Evolutionary conservation across 2,329 filamentous ascomycete species (phyloP).

Genomic region (Myriosclerotinia scirpicola): DNA sequence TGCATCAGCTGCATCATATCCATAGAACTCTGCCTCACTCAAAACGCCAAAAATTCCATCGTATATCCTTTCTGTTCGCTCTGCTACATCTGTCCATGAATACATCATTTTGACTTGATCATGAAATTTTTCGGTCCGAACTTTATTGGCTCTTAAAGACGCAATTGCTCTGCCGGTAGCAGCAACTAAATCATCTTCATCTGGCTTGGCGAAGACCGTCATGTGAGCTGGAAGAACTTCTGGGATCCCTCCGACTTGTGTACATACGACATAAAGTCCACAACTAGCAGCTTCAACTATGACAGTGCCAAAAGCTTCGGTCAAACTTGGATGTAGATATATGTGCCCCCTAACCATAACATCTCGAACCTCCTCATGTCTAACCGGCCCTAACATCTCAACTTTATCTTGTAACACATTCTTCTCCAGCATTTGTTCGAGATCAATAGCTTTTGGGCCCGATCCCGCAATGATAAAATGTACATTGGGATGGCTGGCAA

Average conservation of each 20-base stretch:
- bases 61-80: conserved; percentile 92
- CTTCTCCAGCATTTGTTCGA: conserved; percentile 97
- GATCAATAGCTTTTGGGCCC: conserved; percentile 92
- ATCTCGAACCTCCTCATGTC: conserved; percentile 94
- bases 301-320: conserved; percentile 96
- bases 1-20: conserved; percentile 65
- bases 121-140: conserved; percentile 91
- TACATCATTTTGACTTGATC: conserved; percentile 99
- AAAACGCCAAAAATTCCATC: conserved; percentile 88
- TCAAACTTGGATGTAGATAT: conserved; percentile 91
- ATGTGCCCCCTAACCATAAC: conserved; percentile 98
- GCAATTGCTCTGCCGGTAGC: conserved; percentile 89
- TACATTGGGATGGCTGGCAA: conserved; percentile 86
- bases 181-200: conserved; percentile 89
- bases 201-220: conserved; percentile 95
- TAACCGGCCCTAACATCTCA: conserved; percentile 84
- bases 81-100: conserved; percentile 94
- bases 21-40: conserved; percentile 84
- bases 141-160: conserved; percentile 78
- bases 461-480: conserved; percentile 96
- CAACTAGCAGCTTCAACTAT: conserved; percentile 97
- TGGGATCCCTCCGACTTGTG: conserved; percentile 92
- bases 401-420: conserved; percentile 93
- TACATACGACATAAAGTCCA: conserved; percentile 94
- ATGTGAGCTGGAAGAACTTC: conserved; percentile 95